A percentile compares a stretch with the other conserved stretches of the same genome.
Evolutionary conservation across 192 early-diverging fungal species (phyloP).

Genomic region (Coemansia furcata): DNA sequence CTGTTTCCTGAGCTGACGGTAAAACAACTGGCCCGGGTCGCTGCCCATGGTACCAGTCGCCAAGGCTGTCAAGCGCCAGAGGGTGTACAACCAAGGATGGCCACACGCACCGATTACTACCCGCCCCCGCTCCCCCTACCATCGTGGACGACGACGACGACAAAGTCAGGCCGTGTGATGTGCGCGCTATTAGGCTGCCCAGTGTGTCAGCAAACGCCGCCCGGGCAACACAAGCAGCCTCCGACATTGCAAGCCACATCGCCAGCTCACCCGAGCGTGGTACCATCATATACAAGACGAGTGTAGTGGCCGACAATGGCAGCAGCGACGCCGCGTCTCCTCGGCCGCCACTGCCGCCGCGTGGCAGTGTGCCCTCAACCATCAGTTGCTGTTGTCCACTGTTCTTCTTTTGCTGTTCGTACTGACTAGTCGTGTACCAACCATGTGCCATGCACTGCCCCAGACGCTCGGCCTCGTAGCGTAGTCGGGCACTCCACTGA

Average conservation of each 20-base stretch:
- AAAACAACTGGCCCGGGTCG: not conserved
- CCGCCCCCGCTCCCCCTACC: not conserved
- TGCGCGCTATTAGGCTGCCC: conserved; percentile 26
- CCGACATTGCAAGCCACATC: conserved; percentile 34
- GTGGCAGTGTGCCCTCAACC: not conserved
- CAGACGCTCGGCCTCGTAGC: conserved; percentile 24
- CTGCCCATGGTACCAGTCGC: conserved; percentile 10
- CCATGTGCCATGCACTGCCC: conserved; percentile 31
- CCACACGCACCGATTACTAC: conserved; percentile 18
- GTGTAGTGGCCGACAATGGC: conserved; percentile 14
- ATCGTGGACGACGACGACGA: not conserved
- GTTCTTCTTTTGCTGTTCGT: conserved; percentile 24
- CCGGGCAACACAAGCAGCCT: conserved; percentile 13
- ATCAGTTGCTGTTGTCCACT: not conserved
- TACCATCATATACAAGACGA: conserved; percentile 39
- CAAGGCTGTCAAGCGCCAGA: conserved; percentile 32
- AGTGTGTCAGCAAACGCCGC: conserved; percentile 24
- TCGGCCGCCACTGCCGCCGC: conserved; percentile 5
- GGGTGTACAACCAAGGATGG: conserved; percentile 40
- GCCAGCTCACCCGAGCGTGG: conserved; percentile 16
- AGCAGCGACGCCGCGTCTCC: not conserved
- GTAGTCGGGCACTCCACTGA: conserved; percentile 32
- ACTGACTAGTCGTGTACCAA: conserved; percentile 40
- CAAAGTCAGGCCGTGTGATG: conserved; percentile 19
- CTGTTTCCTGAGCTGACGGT: conserved; percentile 20